These are phyloP conservation scores for Cercospora sp. DNA, from an alignment of 2,329 filamentous ascomycete species.

Conservation along the genomic window DNA sequence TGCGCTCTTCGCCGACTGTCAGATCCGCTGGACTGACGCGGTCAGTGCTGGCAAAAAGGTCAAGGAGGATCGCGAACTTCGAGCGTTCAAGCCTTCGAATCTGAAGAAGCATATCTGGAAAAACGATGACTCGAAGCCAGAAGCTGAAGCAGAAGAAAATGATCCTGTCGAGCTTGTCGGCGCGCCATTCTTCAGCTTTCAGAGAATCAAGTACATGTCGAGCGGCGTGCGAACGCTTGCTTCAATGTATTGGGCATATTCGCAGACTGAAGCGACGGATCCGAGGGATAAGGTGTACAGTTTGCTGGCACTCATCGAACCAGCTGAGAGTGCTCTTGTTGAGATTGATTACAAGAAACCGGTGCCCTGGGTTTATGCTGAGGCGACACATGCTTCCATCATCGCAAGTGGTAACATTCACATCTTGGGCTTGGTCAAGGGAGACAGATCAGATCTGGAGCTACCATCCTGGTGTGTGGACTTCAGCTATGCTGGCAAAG, in stretches of 20 bases:
- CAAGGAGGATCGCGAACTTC: background rate
- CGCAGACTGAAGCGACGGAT: constrained; percentile 1
- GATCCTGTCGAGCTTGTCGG: background rate
- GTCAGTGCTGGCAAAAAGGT: background rate
- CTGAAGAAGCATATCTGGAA: background rate
- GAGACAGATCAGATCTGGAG: background rate
- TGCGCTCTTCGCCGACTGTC: background rate
- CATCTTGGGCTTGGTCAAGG: background rate
- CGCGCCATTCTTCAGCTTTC: background rate
- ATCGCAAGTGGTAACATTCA: background rate
- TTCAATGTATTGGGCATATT: constrained; percentile 1
- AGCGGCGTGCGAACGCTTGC: background rate
- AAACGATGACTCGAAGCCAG: background rate
- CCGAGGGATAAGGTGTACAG: constrained; percentile 8
- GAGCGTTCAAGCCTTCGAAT: background rate
- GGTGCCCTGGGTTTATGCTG: background rate
- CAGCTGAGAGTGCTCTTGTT: background rate
- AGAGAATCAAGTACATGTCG: background rate
- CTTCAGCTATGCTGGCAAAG: background rate
- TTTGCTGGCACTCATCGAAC: background rate
- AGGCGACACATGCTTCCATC: background rate
- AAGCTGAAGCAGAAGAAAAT: background rate
- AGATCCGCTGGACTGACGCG: background rate
- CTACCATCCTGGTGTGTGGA: background rate
- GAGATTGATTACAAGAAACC: background rate